A percentile compares a stretch with the other conserved stretches of the same genome.
phyloP scores from a whole-genome alignment of 1,139 yeast species.

The Nakaseomyces nivariensis region DNA sequence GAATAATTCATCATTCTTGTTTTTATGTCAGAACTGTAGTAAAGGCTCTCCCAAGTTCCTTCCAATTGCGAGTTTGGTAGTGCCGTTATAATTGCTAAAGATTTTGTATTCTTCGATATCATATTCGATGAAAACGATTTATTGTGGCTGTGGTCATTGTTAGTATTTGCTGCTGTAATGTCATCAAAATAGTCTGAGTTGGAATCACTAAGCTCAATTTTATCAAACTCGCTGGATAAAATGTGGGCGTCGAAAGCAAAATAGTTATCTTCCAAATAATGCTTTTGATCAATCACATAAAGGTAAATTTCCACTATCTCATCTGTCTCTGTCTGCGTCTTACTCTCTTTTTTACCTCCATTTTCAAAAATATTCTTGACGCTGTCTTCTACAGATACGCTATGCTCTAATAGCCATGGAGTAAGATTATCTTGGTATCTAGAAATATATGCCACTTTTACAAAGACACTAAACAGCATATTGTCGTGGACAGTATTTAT shows the following conservation, averaged over 20 bases:
- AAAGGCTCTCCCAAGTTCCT: slow-evolving; percentile 28
- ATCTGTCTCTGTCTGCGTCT: background rate
- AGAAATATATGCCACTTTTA: slow-evolving; percentile 16
- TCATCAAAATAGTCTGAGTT: slow-evolving; percentile 7
- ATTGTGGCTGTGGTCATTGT: background rate
- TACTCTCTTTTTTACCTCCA: background rate
- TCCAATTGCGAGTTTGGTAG: slow-evolving; percentile 27
- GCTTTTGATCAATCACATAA: background rate
- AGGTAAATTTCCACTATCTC: background rate
- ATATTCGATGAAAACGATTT: slow-evolving; percentile 9
- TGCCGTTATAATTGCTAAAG: slow-evolving; percentile 12
- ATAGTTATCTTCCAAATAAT: background rate
- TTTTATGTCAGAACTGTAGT: slow-evolving; percentile 24
- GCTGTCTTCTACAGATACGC: background rate
- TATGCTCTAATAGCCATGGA: background rate
- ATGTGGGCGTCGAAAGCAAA: background rate
- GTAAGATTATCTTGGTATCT: slow-evolving; percentile 7
- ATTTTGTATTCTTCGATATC: slow-evolving; percentile 15
- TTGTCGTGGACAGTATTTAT: slow-evolving; percentile 25
- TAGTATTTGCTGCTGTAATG: slow-evolving; percentile 2
- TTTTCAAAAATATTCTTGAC: background rate
- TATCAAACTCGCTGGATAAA: slow-evolving; percentile 22
- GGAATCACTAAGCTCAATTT: slow-evolving; percentile 7
- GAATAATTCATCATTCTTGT: slow-evolving; percentile 25
- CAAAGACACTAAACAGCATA: slow-evolving; percentile 23